phyloP scores from a whole-genome alignment of 768 basidiomycete genomes.

The Tylopilus vinaceipallidus region DNA sequence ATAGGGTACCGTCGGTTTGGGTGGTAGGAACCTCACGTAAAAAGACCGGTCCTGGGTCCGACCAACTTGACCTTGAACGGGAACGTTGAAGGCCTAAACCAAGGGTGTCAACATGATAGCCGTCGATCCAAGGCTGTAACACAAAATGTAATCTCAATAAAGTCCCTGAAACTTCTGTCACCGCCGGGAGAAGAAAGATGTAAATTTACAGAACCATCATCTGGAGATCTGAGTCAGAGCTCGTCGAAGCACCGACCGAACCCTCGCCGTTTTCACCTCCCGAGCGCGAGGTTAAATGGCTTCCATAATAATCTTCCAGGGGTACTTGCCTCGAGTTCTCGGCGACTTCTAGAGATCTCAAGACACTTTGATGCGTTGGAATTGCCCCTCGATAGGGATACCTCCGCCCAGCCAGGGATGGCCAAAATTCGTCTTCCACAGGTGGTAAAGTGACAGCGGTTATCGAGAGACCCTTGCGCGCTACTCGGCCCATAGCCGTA shows the following conservation, averaged over 20 bases:
- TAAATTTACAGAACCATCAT: conserved; percentile 15
- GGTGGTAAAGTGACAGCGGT: background rate
- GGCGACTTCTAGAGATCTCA: conserved; percentile 9
- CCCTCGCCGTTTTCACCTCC: conserved; percentile 16
- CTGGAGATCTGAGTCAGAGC: conserved; percentile 21
- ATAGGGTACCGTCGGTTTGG: conserved; percentile 12
- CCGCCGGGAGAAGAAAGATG: conserved; percentile 28
- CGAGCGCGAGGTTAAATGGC: conserved; percentile 6
- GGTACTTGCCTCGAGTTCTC: conserved; percentile 18
- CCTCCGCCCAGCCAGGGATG: background rate
- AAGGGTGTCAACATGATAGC: conserved; percentile 21
- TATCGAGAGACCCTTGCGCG: background rate
- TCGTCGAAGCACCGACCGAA: conserved; percentile 8
- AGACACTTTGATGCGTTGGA: conserved; percentile 8
- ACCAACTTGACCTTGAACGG: conserved; percentile 12
- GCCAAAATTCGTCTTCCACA: background rate
- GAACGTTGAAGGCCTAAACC: conserved; percentile 16
- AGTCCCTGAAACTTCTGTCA: conserved; percentile 23
- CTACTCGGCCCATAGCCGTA: background rate
- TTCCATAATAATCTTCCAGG: conserved; percentile 28
- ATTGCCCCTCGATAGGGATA: conserved; percentile 1
- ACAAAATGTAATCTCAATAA: conserved; percentile 19
- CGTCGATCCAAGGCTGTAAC: conserved; percentile 18
- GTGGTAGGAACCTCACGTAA: conserved; percentile 22
- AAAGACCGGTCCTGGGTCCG: conserved; percentile 12